phyloP scores from a whole-genome alignment of 768 basidiomycete genomes.

The Xanthoconium purpureum region DNA sequence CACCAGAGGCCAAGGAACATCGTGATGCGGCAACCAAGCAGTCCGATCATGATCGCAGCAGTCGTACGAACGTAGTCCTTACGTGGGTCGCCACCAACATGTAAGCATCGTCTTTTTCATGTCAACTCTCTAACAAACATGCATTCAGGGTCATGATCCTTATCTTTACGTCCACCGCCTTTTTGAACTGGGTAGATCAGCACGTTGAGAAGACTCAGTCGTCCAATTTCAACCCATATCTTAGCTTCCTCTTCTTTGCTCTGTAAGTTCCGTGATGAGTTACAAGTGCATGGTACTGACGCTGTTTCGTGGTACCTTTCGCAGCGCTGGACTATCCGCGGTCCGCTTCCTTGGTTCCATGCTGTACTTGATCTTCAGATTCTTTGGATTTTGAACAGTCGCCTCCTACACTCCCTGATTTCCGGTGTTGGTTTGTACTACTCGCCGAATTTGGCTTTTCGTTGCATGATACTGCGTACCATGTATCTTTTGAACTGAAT shows the following conservation, averaged over 20 bases:
- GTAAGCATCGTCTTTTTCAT: slow-evolving; percentile 37
- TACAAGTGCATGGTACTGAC: slow-evolving; percentile 1
- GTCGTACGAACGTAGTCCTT: slow-evolving; percentile 80
- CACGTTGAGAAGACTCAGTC: slow-evolving; percentile 51
- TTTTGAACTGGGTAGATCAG: slow-evolving; percentile 65
- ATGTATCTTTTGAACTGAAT: slow-evolving; percentile 10
- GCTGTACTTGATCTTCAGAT: slow-evolving; percentile 73
- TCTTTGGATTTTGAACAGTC: slow-evolving; percentile 54
- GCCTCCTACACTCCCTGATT: not conserved
- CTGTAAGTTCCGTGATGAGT: slow-evolving; percentile 37
- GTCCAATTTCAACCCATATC: slow-evolving; percentile 83
- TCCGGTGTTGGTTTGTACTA: slow-evolving; percentile 6
- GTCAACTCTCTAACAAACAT: not conserved
- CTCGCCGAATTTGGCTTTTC: not conserved
- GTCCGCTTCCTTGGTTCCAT: slow-evolving; percentile 78
- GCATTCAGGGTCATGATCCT: slow-evolving; percentile 59
- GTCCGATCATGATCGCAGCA: slow-evolving; percentile 81
- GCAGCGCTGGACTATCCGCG: slow-evolving; percentile 74
- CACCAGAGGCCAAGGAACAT: slow-evolving; percentile 74
- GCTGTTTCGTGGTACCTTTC: not conserved
- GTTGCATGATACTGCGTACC: slow-evolving; percentile 8
- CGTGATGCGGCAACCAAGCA: slow-evolving; percentile 88
- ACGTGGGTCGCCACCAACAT: slow-evolving; percentile 86
- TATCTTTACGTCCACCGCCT: slow-evolving; percentile 73
- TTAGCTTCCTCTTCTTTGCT: slow-evolving; percentile 74